A percentile compares a stretch with the other conserved stretches of the same genome.
Evolutionary conservation across 352 stramenopile species (phyloP).

Genomic region (Phytophthora nicotianae): DNA sequence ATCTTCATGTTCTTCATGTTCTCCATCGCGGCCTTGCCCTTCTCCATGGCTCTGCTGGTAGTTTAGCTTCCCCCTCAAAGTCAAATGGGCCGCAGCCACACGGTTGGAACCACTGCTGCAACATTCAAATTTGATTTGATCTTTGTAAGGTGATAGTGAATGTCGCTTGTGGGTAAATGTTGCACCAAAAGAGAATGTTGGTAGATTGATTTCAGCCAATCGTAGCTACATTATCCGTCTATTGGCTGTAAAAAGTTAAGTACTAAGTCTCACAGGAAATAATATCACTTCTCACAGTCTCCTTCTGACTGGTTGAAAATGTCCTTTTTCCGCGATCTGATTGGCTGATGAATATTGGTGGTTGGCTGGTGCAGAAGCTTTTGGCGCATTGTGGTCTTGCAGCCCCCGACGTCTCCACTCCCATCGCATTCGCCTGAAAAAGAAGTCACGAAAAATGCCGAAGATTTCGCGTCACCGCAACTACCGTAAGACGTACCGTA

Average conservation of each 20-base stretch:
- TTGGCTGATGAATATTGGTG: conserved; percentile 55
- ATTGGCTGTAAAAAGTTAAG: conserved; percentile 3
- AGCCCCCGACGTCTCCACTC: conserved; percentile 41
- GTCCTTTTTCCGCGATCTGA: conserved; percentile 10
- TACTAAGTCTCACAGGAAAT: neutral
- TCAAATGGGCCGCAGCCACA: conserved; percentile 23
- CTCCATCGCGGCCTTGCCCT: conserved; percentile 86
- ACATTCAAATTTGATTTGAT: neutral
- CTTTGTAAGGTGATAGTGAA: neutral
- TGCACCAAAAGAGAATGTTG: neutral
- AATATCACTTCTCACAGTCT: neutral
- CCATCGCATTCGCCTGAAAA: conserved; percentile 76
- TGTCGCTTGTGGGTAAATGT: neutral
- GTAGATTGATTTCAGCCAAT: conserved; percentile 11
- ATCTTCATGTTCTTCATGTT: conserved; percentile 92
- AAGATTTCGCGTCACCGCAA: conserved; percentile 90
- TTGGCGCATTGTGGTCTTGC: neutral
- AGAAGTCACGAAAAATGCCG: conserved; percentile 77
- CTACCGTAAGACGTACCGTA: conserved; percentile 99
- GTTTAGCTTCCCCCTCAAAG: conserved; percentile 21
- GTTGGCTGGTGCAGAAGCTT: conserved; percentile 40
- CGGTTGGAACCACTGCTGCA: neutral
- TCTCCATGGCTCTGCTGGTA: conserved; percentile 58
- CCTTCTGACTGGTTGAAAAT: conserved; percentile 4
- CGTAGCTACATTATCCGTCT: neutral